Evolutionary conservation across 106 monocot genomes (phyloP), one percentile per base, ranked within the genome.

Genomic region (Apostasia ramifera): DNA sequence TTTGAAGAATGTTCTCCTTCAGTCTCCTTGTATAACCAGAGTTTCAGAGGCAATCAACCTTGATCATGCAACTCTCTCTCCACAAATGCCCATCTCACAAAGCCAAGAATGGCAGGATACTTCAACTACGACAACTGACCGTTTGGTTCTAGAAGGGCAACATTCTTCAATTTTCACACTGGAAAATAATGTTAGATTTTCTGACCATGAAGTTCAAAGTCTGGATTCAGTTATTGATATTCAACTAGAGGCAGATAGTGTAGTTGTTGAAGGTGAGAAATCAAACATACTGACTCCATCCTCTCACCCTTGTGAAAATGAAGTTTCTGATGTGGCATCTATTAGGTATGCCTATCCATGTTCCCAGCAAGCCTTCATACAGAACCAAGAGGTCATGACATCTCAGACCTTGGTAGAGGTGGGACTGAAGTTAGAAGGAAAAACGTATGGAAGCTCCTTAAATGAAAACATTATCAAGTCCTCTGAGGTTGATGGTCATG

Each of bases 1-100:
- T 38, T 43, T 38, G 7, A 78, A 67, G 49, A 78, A 38, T 1
- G 51, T 44, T 8, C 4, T 59, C 6, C 40, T 8, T 47, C 42
- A 48, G 42, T 39, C 43, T 58, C 40, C 45, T 26, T 51, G 44
- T 39, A 42, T 40, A 26, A 56, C 55, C 59, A 40, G 26, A 40
- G 59, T 40, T 59, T 55, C 69, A 62, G 51, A 72, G 52, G 7
- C 50, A 13, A 57, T 40, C n/a, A 51, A 59, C 14, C 9, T 66
- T 64, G 57, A 57, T 46, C 49, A 26, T 43, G 40, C 14, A 3
- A 26, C 50, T 60, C 59, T 13, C 2, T 14, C 15, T 43, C 5
- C 7, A 39, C 10, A 62, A 57, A 51, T 4, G 40, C 14, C 37
- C 38, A 0, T 42, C 8, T 52, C 41, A 68, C 38, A 12, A 66